Evolutionary conservation across 2,329 filamentous ascomycete species (phyloP), one percentile per base, ranked within the genome.

Genomic region (Helicocarpus griseus): DNA sequence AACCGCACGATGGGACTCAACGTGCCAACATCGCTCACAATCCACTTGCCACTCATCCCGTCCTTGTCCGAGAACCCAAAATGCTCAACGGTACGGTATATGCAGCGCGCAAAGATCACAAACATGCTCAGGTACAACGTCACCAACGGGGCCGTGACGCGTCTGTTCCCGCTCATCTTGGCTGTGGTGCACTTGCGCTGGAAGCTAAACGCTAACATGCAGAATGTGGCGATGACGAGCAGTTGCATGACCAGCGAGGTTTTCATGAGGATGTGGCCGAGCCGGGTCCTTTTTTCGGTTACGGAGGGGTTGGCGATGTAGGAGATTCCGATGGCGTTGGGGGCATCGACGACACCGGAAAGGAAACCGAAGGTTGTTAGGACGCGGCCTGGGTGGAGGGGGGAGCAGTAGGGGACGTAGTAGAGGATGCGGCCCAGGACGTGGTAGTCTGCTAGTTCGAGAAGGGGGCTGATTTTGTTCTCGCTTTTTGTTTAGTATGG

Each of bases 401-500:
- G 80, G 0, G 80, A 73, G 52, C 78, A 72, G 60, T 82, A 79
- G 0, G 80, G 80, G 2, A 81, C 71, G 63, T 84, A 85, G 62
- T 78, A 78, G 19, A 85, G 70, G 11, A 81, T 70, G 3, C 80
- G 75, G 2, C 77, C 77, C 22, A 85, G 74, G 51, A 82, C 74
- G 57, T 81, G 75, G 63, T 83, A 84, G 60, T 83, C 82, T 51
- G 78, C 74, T 2, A 80, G 71, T 49, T 81, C 79, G 38, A 83
- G 76, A 3, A 85, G 68, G 0, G 82, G 82, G 2, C 78, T 79
- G 38, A n/a, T n/a, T n/a, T n/a, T n/a, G 19, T 13, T 17, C 39
- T 22, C 2, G 1, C 19, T 45, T 28, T 49, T 24, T n/a, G 38
- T n/a, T 41, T n/a, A 43, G 24, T 47, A 26, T 31, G n/a, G 3